Conservation (phyloP, 352 stramenopile species). For the Pythium dissimile region DNA sequence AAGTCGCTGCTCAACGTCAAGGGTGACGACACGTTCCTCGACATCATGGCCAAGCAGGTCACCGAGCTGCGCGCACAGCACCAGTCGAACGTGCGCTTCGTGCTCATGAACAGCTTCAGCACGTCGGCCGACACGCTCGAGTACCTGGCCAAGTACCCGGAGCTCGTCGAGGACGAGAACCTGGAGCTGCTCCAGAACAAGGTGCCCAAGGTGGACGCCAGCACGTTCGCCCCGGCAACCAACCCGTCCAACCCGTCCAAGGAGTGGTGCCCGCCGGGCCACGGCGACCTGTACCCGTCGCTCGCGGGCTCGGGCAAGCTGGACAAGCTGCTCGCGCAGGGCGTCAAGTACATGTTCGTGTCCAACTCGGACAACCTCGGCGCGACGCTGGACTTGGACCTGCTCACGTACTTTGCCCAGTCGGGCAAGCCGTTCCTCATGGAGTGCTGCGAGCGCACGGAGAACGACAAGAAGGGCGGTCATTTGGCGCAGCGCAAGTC, state of each 20-base stretch:
- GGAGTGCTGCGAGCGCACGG: constrained; percentile 97
- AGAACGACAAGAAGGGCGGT: constrained; percentile 99
- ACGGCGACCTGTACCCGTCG: constrained; percentile 85
- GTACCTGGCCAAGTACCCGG: constrained; percentile 86
- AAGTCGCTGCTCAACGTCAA: constrained; percentile 94
- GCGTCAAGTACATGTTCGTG: constrained; percentile 90
- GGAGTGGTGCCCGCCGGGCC: constrained; percentile 85
- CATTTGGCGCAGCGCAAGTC: constrained; percentile 92
- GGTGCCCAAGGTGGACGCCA: constrained; percentile 93
- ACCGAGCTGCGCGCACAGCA: constrained; percentile 94
- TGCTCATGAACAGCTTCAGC: constrained; percentile 90
- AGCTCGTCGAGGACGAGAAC: constrained; percentile 92
- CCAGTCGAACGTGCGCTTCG: constrained; percentile 89
- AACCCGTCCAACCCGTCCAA: constrained; percentile 64
- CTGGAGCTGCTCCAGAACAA: constrained; percentile 99
- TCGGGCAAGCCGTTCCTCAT: constrained; percentile 89
- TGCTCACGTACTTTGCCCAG: constrained; percentile 88
- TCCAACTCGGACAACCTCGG: constrained; percentile 89
- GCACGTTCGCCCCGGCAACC: constrained; percentile 69
- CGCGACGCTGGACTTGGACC: constrained; percentile 74
- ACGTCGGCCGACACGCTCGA: constrained; percentile 83
- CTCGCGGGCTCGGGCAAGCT: constrained; percentile 82
- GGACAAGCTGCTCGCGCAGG: constrained; percentile 80
- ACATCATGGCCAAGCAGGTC: constrained; percentile 89
- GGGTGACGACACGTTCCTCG: constrained; percentile 92